These are phyloP conservation scores for Trebouxia sp. DNA, from an alignment of 139 green algal species.

Conservation along the genomic window DNA sequence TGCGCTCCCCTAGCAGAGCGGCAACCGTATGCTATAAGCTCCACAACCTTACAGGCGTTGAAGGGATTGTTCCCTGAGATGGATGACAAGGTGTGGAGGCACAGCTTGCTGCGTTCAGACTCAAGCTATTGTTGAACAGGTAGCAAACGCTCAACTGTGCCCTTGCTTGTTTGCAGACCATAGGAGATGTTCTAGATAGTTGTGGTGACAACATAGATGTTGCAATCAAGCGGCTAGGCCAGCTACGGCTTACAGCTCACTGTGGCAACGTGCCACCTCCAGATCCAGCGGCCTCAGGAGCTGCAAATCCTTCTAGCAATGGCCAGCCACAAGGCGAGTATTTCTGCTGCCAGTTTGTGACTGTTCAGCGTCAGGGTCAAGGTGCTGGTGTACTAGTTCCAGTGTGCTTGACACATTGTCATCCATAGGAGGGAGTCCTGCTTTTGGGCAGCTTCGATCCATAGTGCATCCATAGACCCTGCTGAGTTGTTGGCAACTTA, in stretches of 20 bases:
- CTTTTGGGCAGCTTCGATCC: no score
- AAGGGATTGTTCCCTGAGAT: slow-evolving; percentile 69
- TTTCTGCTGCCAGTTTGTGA: no score
- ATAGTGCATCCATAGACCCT: no score
- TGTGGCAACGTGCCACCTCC: neutral
- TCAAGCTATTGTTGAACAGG: neutral
- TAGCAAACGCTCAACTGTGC: neutral
- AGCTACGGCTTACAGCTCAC: slow-evolving; percentile 58
- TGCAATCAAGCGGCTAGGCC: slow-evolving; percentile 70
- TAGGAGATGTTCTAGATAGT: slow-evolving; percentile 63
- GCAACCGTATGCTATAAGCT: slow-evolving; percentile 35
- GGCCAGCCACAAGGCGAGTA: neutral
- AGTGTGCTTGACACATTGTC: no score
- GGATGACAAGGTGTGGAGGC: slow-evolving; percentile 57
- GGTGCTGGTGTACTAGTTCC: no score
- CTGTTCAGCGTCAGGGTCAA: no score
- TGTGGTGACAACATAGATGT: slow-evolving; percentile 82
- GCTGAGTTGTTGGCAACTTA: no score
- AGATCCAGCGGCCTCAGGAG: neutral
- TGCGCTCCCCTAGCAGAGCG: neutral
- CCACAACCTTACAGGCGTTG: slow-evolving; percentile 51
- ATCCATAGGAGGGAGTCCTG: no score
- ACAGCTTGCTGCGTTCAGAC: neutral
- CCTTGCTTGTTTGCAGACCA: slow-evolving; percentile 51
- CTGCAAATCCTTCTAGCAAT: neutral